These are phyloP conservation scores for Lotus japonicus DNA, from an alignment of 306 rosid species.

Conservation along the genomic window DNA sequence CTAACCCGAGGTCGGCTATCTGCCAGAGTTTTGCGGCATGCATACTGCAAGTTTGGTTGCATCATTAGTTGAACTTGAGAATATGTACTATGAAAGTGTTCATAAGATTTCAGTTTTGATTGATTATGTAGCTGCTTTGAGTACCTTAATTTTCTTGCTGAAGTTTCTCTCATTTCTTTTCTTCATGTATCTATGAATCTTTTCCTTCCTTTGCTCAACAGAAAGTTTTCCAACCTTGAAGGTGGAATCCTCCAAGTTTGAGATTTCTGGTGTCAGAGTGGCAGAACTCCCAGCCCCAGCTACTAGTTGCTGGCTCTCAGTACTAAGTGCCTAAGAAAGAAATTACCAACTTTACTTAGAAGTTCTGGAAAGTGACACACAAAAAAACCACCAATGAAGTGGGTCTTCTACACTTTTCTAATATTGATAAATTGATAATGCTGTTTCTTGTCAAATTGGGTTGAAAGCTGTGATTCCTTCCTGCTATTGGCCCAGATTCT, in stretches of 20 bases:
- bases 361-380: neutral
- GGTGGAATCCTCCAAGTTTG: constrained; percentile 68
- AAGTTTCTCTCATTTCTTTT: constrained; percentile 93
- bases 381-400: neutral
- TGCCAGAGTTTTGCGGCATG: constrained; percentile 92
- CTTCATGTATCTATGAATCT: constrained; percentile 95
- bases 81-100: neutral
- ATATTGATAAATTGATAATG: neutral
- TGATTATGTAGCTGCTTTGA: neutral
- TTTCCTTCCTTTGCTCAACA: constrained; percentile 83
- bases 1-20: constrained; percentile 97
- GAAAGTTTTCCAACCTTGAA: constrained; percentile 93
- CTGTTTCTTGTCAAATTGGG: neutral
- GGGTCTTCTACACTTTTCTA: neutral
- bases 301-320: constrained; percentile 66
- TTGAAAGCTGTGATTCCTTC: constrained; percentile 21
- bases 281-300: constrained; percentile 55
- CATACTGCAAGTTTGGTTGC: constrained; percentile 59
- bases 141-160: constrained; percentile 97
- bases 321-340: constrained; percentile 43
- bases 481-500: constrained; percentile 1
- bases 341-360: neutral
- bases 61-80: constrained; percentile 19
- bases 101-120: constrained; percentile 2
- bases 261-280: constrained; percentile 58